A percentile compares a stretch with the other conserved stretches of the same genome.
Evolutionary conservation across 192 early-diverging fungal genomes (phyloP).

Genomic region (Chytriomyces sp.): DNA sequence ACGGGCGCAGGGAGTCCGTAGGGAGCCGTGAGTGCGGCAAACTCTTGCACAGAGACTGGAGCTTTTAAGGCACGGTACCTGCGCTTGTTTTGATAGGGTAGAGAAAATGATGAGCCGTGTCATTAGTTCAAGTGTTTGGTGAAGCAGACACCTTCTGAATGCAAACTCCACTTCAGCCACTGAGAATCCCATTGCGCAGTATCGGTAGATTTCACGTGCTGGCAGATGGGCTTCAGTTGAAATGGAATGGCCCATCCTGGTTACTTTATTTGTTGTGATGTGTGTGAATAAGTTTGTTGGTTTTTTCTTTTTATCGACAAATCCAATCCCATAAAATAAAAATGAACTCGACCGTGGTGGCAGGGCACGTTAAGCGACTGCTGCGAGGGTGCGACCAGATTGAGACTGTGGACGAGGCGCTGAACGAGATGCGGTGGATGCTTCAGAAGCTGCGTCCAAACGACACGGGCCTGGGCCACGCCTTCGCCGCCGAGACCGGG

Average conservation of each 20-base stretch:
- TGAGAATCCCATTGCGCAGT: constrained; percentile 28
- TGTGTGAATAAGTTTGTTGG: too few relatives aligned
- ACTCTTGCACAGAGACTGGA: constrained; percentile 15
- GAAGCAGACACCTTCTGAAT: constrained; percentile 16
- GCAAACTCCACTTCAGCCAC: constrained; percentile 34
- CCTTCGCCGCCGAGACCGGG: background rate
- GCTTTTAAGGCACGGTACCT: constrained; percentile 32
- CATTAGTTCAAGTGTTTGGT: background rate
- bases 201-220: background rate
- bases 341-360: too few relatives aligned
- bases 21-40: background rate
- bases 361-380: too few relatives aligned
- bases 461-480: background rate
- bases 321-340: too few relatives aligned
- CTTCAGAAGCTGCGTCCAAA: background rate
- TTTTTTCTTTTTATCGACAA: too few relatives aligned
- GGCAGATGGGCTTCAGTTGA: constrained; percentile 15
- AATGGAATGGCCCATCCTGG: constrained; percentile 1
- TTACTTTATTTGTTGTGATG: too few relatives aligned
- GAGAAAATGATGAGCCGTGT: background rate
- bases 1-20: background rate
- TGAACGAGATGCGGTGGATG: constrained; percentile 19
- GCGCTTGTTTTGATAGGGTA: background rate
- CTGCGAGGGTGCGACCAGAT: too few relatives aligned
- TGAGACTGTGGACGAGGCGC: background rate